Conservation (phyloP, 2,329 filamentous ascomycete genomes). For the Aspergillus persii region DNA sequence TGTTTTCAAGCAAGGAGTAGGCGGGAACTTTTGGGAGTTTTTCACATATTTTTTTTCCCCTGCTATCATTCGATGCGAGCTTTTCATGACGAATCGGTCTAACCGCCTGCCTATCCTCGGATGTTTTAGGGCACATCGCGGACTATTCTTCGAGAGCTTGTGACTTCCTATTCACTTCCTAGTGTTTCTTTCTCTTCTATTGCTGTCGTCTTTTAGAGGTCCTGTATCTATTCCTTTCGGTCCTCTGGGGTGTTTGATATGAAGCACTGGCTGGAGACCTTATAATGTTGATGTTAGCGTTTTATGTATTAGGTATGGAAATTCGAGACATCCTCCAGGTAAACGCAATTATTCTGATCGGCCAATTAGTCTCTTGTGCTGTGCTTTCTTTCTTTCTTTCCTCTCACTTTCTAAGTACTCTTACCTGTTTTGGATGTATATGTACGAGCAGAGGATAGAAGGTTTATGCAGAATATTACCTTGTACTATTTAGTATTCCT, state of each 20-base stretch:
- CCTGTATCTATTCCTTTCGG: background rate
- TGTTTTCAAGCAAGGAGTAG: slow-evolving; percentile 27
- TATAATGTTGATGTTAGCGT: background rate
- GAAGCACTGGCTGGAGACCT: background rate
- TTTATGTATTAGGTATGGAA: background rate
- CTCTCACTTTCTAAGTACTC: too few relatives aligned
- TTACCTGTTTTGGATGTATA: too few relatives aligned
- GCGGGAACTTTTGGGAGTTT: slow-evolving; percentile 12
- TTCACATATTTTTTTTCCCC: slow-evolving; percentile 2
- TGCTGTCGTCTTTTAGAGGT: background rate
- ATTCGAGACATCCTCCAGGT: background rate
- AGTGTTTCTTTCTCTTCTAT: background rate
- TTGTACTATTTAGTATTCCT: background rate
- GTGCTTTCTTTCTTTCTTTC: too few relatives aligned
- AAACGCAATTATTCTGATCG: background rate
- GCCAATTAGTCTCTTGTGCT: background rate
- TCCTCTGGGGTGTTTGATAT: background rate
- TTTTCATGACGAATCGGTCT: background rate
- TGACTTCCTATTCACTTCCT: background rate
- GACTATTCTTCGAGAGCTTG: background rate
- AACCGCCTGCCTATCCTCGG: background rate
- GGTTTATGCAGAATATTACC: background rate
- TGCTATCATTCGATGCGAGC: background rate
- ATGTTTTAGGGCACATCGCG: background rate
- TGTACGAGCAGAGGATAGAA: background rate